Evolutionary conservation across 2,329 filamentous ascomycete genomes (phyloP), one percentile per base, ranked within the genome.

Genomic region (Westerdykella aurantiaca): DNA sequence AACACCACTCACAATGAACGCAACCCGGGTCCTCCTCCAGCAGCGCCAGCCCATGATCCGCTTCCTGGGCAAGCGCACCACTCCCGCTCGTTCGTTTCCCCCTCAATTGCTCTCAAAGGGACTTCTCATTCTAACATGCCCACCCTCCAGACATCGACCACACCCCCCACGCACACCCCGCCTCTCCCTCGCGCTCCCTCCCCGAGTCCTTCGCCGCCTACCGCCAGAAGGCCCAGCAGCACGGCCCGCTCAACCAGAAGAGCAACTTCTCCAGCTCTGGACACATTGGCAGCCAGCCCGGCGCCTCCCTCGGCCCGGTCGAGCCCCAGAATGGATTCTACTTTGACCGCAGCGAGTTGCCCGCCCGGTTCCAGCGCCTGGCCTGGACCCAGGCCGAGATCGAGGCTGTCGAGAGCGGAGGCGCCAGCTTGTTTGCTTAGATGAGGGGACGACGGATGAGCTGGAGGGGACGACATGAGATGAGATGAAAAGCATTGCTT

Each of bases 331-430:
- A 81, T 60, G 91, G 91, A 56, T 74, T 88, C 67, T 88, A 78
- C 69, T 96, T 95, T 66, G 93, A 97, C 69, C 82, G 89, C 57
- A 86, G 81, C 56, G 86, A 98, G 72, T 82, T 98, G 18, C 91
- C 93, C 14, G 67, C 75, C 50, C 81, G 91, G 58, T 98, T 96
- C 79, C 81, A 83, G 61, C 80, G 88, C 52, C 73, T 80, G 39
- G 78, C 81, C 11, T 86, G 90, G 71, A 83, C 80, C 31, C 70
- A 83, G 56, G 82, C 83, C 35, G 93, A 98, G 79, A 98, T 98
- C 48, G 93, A 97, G 69, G 90, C 89, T 17, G 80, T 98, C 61
- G 89, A 96, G 80, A 93, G 88, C 44, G 93, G 90, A 43, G 93
- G 93, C 45, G 93, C 91, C 29, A 85, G 79, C 60, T 58, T 81